Base-by-base conservation (phyloP, 1,284 basidiomycete genomes). In the Termitomyces sp. region DNA sequence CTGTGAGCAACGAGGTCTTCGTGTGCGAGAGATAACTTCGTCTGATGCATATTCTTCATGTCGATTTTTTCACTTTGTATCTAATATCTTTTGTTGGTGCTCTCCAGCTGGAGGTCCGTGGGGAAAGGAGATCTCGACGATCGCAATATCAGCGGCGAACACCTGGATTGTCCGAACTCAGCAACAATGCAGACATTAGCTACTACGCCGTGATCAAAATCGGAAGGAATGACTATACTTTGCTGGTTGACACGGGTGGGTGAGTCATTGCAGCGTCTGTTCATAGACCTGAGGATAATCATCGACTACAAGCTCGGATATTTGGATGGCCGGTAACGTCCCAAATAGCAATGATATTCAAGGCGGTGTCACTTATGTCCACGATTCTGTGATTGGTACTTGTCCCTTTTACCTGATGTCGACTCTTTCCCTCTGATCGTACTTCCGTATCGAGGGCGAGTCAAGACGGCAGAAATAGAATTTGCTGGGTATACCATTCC, bases 201-300 rank as follows among this genome's bases (percentile, higher is more conserved):
- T 87, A 87, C 60, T 71, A 70, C 51, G 74, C 78, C 26, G 79
- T 81, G 53, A 68, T 84, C 53, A 73, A 76, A 3, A 66, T 88
- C 40, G 80, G 81, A 34, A 78, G 75, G 12, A 58, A 68, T n/a
- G 54, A 58, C 2, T 81, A 81, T 62, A 66, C 68, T 15, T 72
- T 84, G 49, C 65, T 84, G 48, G 74, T 88, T 54, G 86, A 88
- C 62, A 87, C 86, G 5, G 86, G 86, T 52, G 88, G 84, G 86
- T 84, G 57, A 31, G 70, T 55, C 30, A 12, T 50, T 41, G 19
- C 12, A 12, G 19, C 15, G 46, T 43, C 19, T 6, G 28, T n/a
- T 40, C 6, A 10, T 31, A 2, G 44, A 45, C 43, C 24, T 50
- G 15, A 53, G 19, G 45, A 26, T 19, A 51, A 31, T 26, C 44